Evolutionary conservation across 495 filamentous ascomycete genomes (phyloP).

Genomic region (Darksidea phi): DNA sequence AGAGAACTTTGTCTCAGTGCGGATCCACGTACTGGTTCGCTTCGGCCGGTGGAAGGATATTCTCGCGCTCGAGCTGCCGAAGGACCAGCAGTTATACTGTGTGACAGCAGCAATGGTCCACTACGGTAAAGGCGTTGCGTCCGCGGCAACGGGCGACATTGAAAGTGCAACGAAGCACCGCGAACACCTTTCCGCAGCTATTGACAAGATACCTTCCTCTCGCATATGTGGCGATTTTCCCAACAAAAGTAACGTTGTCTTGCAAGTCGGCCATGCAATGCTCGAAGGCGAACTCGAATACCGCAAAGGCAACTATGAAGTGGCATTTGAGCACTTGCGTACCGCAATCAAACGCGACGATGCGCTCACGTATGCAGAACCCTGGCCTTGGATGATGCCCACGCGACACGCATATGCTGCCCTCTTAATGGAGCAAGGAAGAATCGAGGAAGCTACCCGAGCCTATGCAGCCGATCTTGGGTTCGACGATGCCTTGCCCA

Average conservation of each 20-base stretch:
- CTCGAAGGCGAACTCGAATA: constrained; percentile 69
- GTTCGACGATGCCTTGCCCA: constrained; percentile 53
- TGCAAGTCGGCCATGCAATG: constrained; percentile 61
- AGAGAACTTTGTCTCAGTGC: constrained; percentile 62
- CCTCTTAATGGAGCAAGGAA: constrained; percentile 60
- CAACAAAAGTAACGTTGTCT: constrained; percentile 61
- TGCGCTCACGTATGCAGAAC: constrained; percentile 62
- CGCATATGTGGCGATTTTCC: constrained; percentile 59
- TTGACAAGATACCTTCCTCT: constrained; percentile 49
- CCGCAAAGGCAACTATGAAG: constrained; percentile 54
- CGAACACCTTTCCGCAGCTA: constrained; percentile 48
- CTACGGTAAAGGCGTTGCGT: constrained; percentile 65
- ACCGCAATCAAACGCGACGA: constrained; percentile 56
- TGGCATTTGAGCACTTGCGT: constrained; percentile 56
- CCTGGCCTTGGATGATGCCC: constrained; percentile 51
- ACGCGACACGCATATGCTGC: constrained; percentile 65
- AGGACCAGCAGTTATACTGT: constrained; percentile 57
- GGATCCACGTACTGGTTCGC: constrained; percentile 62
- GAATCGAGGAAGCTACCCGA: constrained; percentile 52
- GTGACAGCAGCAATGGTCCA: constrained; percentile 62
- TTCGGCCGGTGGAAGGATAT: constrained; percentile 53
- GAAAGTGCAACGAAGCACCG: constrained; percentile 50
- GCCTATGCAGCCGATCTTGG: constrained; percentile 65
- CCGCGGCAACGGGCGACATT: constrained; percentile 53
- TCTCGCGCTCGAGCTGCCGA: constrained; percentile 49